These are phyloP conservation scores for Cokeromyces recurvatus DNA, from an alignment of 371 early-diverging fungal genomes.

Conservation along the genomic window DNA sequence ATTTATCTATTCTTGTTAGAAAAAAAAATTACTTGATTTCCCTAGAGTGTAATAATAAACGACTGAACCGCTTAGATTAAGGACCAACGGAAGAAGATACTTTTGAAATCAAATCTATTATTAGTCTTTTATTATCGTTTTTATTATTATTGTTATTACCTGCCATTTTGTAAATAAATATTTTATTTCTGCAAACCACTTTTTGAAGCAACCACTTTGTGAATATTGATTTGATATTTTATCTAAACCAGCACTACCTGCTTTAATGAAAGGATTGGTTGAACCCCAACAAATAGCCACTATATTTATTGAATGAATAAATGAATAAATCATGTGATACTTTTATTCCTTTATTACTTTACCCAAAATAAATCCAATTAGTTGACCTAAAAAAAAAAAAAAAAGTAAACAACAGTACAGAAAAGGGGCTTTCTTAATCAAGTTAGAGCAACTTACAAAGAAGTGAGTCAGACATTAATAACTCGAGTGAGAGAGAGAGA, in stretches of 20 bases:
- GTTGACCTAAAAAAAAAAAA: constrained; percentile 15
- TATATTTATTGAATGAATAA: constrained; percentile 2
- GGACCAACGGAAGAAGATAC: constrained; percentile 80
- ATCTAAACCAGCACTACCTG: constrained; percentile 79
- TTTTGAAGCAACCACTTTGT: constrained; percentile 44
- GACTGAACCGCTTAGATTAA: constrained; percentile 87
- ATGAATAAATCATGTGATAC: not conserved
- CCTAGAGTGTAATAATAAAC: constrained; percentile 91
- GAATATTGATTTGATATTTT: constrained; percentile 44
- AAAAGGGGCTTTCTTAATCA: no score
- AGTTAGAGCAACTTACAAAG: no score
- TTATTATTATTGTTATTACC: no score
- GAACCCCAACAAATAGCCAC: constrained; percentile 94
- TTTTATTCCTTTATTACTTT: not conserved
- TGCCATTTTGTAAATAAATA: constrained; percentile 87
- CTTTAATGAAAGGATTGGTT: constrained; percentile 93
- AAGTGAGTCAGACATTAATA: no score
- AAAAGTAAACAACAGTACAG: no score
- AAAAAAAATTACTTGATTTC: constrained; percentile 48
- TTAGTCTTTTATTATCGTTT: no score
- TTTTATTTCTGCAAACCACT: constrained; percentile 63
- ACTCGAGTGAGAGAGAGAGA: no score
- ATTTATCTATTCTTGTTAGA: not conserved
- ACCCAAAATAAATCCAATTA: constrained; percentile 26
- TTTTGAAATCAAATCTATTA: constrained; percentile 10